A percentile compares a stretch with the other conserved stretches of the same genome.
Conservation (phyloP, 2,329 filamentous ascomycete species). For the Fusarium torulosum region DNA sequence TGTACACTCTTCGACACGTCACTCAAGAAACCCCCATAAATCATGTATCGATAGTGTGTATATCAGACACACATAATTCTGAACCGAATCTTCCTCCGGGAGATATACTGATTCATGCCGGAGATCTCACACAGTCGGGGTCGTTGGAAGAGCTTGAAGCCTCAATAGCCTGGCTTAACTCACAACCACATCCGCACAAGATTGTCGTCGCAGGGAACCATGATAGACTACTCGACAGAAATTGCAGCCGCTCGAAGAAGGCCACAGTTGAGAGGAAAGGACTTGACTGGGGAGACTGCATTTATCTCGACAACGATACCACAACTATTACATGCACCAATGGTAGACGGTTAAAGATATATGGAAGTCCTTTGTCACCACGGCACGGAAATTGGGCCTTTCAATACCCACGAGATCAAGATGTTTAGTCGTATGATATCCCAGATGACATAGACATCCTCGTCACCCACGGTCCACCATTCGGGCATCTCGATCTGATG, state of each 20-base stretch:
- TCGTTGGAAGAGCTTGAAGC: slow-evolving; percentile 56
- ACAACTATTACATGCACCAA: slow-evolving; percentile 40
- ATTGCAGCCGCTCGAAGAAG: background rate
- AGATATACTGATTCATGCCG: slow-evolving; percentile 62
- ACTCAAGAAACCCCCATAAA: background rate
- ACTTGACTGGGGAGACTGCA: slow-evolving; percentile 45
- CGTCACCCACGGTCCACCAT: slow-evolving; percentile 56
- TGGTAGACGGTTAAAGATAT: slow-evolving; percentile 48
- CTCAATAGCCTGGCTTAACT: slow-evolving; percentile 57
- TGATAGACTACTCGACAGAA: slow-evolving; percentile 53
- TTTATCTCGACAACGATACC: slow-evolving; percentile 45
- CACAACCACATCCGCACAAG: slow-evolving; percentile 57
- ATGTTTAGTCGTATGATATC: slow-evolving; percentile 48
- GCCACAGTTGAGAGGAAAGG: slow-evolving; percentile 4
- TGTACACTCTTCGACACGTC: slow-evolving; percentile 10
- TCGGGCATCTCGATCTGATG: slow-evolving; percentile 54
- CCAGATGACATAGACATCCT: slow-evolving; percentile 53
- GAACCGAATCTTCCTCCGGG: slow-evolving; percentile 55
- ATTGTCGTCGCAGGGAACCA: slow-evolving; percentile 63
- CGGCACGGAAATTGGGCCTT: slow-evolving; percentile 57
- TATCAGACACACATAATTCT: slow-evolving; percentile 61
- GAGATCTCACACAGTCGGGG: slow-evolving; percentile 62
- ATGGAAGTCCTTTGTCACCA: slow-evolving; percentile 51
- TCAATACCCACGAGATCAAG: slow-evolving; percentile 52
- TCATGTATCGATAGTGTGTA: slow-evolving; percentile 53